phyloP scores from a whole-genome alignment of 306 rosid genomes.

The Alnus rubra region DNA sequence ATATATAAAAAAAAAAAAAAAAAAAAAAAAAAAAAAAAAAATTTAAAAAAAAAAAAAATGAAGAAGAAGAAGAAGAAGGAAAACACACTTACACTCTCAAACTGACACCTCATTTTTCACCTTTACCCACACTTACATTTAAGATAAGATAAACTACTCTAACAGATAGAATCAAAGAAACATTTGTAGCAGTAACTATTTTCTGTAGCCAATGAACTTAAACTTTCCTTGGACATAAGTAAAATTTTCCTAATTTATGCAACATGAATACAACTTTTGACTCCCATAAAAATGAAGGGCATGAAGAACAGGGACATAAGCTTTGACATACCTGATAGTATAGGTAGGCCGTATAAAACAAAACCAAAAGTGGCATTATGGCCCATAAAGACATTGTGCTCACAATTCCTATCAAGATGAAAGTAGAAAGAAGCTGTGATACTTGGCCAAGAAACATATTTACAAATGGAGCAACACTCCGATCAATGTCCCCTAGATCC shows the following conservation, averaged over 20 bases:
- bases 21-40: no score
- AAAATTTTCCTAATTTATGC: not conserved
- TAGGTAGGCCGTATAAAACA: slow-evolving; percentile 81
- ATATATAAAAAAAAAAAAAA: no score
- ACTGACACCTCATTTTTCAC: no score
- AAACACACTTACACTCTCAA: no score
- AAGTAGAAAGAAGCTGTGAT: slow-evolving; percentile 78
- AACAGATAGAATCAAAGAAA: not conserved
- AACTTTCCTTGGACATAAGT: not conserved
- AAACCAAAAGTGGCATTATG: slow-evolving; percentile 83
- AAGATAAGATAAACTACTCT: no score
- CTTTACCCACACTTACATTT: no score
- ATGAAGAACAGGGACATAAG: slow-evolving; percentile 11
- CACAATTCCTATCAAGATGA: slow-evolving; percentile 85
- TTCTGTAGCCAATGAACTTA: not conserved
- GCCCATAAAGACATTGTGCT: slow-evolving; percentile 97
- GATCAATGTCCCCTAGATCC: slow-evolving; percentile 94
- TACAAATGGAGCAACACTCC: slow-evolving; percentile 71
- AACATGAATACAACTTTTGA: not conserved
- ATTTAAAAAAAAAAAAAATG: no score
- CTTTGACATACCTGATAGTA: slow-evolving; percentile 72
- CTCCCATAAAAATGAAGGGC: slow-evolving; percentile 13
- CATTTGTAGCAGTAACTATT: not conserved
- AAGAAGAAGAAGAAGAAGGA: no score
- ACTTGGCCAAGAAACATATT: slow-evolving; percentile 85